Conservation (phyloP, 129 eudicot genomes). For the Deinandra increscens region DNA sequence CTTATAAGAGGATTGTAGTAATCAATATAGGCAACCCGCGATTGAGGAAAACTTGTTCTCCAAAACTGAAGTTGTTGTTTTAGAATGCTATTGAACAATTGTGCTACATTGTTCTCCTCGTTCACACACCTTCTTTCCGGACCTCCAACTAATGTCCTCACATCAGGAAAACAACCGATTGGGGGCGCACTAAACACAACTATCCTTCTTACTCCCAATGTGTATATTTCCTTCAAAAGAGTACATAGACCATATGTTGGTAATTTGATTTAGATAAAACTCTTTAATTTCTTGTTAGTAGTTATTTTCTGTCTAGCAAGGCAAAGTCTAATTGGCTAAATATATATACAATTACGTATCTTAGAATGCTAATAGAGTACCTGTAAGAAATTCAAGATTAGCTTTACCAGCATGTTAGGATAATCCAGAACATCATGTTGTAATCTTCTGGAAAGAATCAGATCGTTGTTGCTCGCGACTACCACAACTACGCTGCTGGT, state of each 20-base stretch:
- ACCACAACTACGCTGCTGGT: conserved; percentile 40
- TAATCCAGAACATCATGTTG: conserved; percentile 45
- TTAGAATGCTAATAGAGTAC: conserved; percentile 21
- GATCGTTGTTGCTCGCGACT: conserved; percentile 59
- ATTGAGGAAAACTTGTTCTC: conserved; percentile 24
- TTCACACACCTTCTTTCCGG: conserved; percentile 38
- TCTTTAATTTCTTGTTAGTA: too few relatives aligned
- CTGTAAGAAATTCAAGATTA: conserved; percentile 46
- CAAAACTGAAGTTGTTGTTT: conserved; percentile 27
- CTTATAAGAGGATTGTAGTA: conserved; percentile 40
- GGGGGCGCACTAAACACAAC: conserved; percentile 56
- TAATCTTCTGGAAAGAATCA: conserved; percentile 32
- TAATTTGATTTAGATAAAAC: background rate
- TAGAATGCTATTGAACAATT: conserved; percentile 45
- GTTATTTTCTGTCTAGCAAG: background rate
- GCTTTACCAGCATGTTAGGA: conserved; percentile 38
- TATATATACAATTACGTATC: background rate
- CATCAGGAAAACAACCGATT: conserved; percentile 61
- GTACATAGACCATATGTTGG: background rate
- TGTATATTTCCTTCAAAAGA: background rate
- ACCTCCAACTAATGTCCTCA: conserved; percentile 67
- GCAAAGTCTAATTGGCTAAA: background rate
- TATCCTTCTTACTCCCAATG: conserved; percentile 34
- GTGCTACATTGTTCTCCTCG: conserved; percentile 35
- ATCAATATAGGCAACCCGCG: conserved; percentile 44